A percentile compares a stretch with the other conserved stretches of the same genome.
phyloP scores from a whole-genome alignment of 805 yeast species.

The Nakazawaea peltata region DNA sequence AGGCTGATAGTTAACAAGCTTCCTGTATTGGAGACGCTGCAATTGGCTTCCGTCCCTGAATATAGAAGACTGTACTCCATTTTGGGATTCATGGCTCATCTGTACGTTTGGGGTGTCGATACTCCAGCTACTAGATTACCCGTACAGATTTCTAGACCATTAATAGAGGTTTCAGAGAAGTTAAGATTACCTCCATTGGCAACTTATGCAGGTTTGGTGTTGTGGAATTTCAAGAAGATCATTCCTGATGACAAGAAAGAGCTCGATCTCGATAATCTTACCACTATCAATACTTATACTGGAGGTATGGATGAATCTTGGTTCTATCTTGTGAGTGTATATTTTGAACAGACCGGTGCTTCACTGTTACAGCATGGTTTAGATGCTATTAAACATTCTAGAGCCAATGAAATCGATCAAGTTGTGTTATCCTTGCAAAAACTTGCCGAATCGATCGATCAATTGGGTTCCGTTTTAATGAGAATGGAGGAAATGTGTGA shows the following conservation, averaged over 20 bases:
- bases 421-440: conserved; percentile 44
- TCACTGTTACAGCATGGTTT: conserved; percentile 59
- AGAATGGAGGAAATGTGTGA: conserved; percentile 91
- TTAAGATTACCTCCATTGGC: conserved; percentile 80
- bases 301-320: conserved; percentile 89
- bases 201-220: conserved; percentile 78
- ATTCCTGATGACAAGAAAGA: conserved; percentile 31
- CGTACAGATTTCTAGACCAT: conserved; percentile 59
- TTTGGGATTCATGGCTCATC: conserved; percentile 76
- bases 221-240: conserved; percentile 78
- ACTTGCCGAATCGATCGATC: conserved; percentile 70
- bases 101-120: conserved; percentile 81
- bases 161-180: conserved; percentile 45
- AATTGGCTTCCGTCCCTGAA: conserved; percentile 38
- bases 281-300: conserved; percentile 78
- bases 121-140: conserved; percentile 60
- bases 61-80: conserved; percentile 76
- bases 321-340: conserved; percentile 87
- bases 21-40: conserved; percentile 45
- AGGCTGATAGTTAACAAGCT: conserved; percentile 55
- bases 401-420: conserved; percentile 31
- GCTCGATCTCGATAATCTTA: conserved; percentile 59
- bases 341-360: conserved; percentile 79
- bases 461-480: conserved; percentile 63
- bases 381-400: conserved; percentile 52